Conservation (phyloP, 2,329 filamentous ascomycete species). For the Alternaria sp. region DNA sequence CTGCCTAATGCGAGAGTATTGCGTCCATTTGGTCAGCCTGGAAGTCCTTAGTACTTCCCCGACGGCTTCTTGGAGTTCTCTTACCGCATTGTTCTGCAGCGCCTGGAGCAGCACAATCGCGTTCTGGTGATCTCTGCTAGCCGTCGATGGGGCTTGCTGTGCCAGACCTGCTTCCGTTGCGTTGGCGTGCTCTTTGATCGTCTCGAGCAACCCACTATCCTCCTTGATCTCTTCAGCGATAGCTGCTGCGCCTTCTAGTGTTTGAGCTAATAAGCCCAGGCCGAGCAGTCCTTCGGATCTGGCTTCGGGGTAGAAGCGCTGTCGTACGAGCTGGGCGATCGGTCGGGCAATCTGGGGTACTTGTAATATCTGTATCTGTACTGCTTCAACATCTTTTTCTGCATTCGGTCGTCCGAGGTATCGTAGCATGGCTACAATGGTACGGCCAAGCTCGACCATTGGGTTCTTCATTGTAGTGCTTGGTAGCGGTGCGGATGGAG, state of each 20-base stretch:
- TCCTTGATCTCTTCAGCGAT: constrained; percentile 42
- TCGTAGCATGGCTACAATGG: constrained; percentile 37
- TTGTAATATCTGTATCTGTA: constrained; percentile 39
- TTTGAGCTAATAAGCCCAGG: constrained; percentile 47
- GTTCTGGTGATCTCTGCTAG: constrained; percentile 48
- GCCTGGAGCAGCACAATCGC: constrained; percentile 49
- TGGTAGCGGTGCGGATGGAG: constrained; percentile 43
- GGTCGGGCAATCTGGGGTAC: constrained; percentile 44
- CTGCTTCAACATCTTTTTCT: constrained; percentile 35
- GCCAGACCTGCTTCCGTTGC: constrained; percentile 36
- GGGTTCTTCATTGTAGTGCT: constrained; percentile 53
- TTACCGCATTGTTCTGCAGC: constrained; percentile 46
- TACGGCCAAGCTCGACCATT: constrained; percentile 46
- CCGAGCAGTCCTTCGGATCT: constrained; percentile 49
- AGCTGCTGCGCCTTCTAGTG: constrained; percentile 37
- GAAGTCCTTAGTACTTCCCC: constrained; percentile 21
- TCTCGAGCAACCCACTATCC: constrained; percentile 42
- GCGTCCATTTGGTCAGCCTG: constrained; percentile 37
- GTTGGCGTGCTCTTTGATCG: constrained; percentile 46
- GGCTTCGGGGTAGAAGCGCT: constrained; percentile 49
- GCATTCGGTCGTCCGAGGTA: constrained; percentile 31
- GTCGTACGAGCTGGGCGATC: constrained; percentile 44
- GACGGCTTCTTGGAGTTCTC: constrained; percentile 22
- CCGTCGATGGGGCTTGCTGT: constrained; percentile 32
- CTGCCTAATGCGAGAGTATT: constrained; percentile 34